Evolutionary conservation across 345 rosid species (phyloP), one percentile per base, ranked within the genome.

Genomic region (Noccaea bulbosa): DNA sequence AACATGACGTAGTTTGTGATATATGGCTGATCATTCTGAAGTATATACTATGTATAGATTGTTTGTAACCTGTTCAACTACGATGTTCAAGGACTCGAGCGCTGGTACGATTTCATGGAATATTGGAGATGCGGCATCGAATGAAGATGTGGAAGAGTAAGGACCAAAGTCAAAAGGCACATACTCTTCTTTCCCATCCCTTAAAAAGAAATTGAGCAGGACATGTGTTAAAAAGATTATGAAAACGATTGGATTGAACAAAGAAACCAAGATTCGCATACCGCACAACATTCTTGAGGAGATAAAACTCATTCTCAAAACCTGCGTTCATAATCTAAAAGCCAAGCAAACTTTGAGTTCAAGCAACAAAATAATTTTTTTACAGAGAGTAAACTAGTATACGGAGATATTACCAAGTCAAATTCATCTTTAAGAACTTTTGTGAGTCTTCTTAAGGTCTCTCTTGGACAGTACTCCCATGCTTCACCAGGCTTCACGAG

Each of bases 381-480:
- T 24, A 24, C 17, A 43, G 33, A 37, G 30, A 2, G 4, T 27
- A 27, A 24, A 24, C 1, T 2, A 5, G 1, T 62, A 8, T 40
- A 67, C 11, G 67, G 30, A 48, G 37, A 24, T 53, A n/a, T 60
- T 54, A 91, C 99, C 93, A 94, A 76, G 78, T 88, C 71, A 75
- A 91, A 94, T 75, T 94, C 95, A 50, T 91, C 90, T 81, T 88
- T 84, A 41, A 94, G 75, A 75, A 89, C 77, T 71, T 84, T 86
- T 48, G 83, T 72, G 61, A 81, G 84, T 63, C 87, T 88, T 72
- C 90, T 77, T 70, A 94, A 78, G 76, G 97, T 81, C 56, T 86
- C 95, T 73, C 97, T 86, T 44, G 99, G 99, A 79, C 99, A 91
- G 71, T 91, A 94, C 34, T 88, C 99, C 99, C 97, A 94, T 72